A percentile compares a stretch with the other conserved stretches of the same genome.
These are phyloP conservation scores for Exobasidium rhododendri DNA, from an alignment of 1,284 basidiomycete species.

Conservation along the genomic window DNA sequence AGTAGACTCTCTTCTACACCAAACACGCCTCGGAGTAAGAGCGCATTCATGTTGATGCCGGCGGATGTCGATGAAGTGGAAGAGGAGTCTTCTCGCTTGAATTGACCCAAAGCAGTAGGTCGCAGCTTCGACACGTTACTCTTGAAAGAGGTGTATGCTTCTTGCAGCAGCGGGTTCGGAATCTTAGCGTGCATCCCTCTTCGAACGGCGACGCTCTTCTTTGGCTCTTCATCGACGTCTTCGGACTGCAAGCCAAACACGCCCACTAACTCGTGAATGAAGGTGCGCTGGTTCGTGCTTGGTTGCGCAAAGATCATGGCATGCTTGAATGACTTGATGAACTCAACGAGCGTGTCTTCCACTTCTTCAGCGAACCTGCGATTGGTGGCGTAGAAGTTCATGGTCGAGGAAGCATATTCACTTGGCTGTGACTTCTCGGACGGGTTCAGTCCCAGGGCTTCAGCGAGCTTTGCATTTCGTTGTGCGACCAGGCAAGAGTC, in stretches of 20 bases:
- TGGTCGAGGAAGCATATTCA: slow-evolving; percentile 28
- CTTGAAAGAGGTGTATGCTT: slow-evolving; percentile 27
- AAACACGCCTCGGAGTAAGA: slow-evolving; percentile 39
- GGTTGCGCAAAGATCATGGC: slow-evolving; percentile 40
- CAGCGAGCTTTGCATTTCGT: slow-evolving; percentile 51
- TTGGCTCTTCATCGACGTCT: slow-evolving; percentile 42
- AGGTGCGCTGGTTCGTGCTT: slow-evolving; percentile 37
- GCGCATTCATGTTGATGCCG: slow-evolving; percentile 34
- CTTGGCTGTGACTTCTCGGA: slow-evolving; percentile 29
- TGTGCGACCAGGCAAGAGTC: slow-evolving; percentile 48
- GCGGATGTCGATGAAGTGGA: neutral
- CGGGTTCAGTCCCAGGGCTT: slow-evolving; percentile 47
- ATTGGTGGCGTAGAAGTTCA: slow-evolving; percentile 39
- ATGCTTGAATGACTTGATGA: slow-evolving; percentile 46
- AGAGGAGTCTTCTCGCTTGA: slow-evolving; percentile 20
- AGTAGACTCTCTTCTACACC: slow-evolving; percentile 39
- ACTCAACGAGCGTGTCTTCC: slow-evolving; percentile 43
- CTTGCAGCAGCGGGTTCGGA: slow-evolving; percentile 37
- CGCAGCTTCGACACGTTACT: slow-evolving; percentile 13
- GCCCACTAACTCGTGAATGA: slow-evolving; percentile 40
- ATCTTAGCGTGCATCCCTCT: slow-evolving; percentile 39
- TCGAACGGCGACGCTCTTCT: slow-evolving; percentile 42
- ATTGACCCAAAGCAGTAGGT: slow-evolving; percentile 30
- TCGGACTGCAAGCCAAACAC: slow-evolving; percentile 41
- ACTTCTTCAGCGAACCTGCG: slow-evolving; percentile 35